phyloP scores from a whole-genome alignment of 2,329 filamentous ascomycete species.

The Aspergillus vadensis region DNA sequence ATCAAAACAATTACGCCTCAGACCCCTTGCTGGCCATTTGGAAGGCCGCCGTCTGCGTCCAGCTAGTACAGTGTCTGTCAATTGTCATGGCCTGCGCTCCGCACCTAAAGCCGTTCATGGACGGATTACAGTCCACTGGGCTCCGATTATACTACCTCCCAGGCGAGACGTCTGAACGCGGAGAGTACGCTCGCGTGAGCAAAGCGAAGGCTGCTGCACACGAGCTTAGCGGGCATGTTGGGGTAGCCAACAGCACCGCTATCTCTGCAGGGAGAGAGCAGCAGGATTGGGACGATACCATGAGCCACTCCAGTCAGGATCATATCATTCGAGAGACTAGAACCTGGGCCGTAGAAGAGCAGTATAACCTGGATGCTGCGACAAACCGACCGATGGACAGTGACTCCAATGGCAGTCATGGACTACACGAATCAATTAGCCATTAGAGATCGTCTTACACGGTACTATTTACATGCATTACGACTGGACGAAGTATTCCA shows the following conservation, averaged over 20 bases:
- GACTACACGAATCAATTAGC: background rate
- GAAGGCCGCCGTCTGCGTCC: background rate
- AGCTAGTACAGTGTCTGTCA: background rate
- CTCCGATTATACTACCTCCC: background rate
- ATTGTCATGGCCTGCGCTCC: background rate
- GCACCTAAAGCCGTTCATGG: constrained; percentile 5
- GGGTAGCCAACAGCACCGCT: background rate
- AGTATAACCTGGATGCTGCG: background rate
- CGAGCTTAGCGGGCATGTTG: background rate
- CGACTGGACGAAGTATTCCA: background rate
- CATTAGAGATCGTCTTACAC: background rate
- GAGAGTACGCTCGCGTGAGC: background rate
- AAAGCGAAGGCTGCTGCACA: background rate
- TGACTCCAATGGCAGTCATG: background rate
- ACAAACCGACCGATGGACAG: background rate
- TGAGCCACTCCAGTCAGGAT: constrained; percentile 5
- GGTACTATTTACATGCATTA: background rate
- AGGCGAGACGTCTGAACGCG: background rate
- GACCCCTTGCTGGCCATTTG: background rate
- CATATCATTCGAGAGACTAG: constrained; percentile 2
- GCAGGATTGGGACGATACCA: background rate
- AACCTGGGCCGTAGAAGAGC: constrained; percentile 4
- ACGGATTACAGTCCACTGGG: constrained; percentile 3
- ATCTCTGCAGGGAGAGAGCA: background rate
- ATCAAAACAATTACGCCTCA: background rate